Evolutionary conservation across 2,329 filamentous ascomycete genomes (phyloP), one percentile per base, ranked within the genome.

Genomic region (Furcasterigmium furcatum): DNA sequence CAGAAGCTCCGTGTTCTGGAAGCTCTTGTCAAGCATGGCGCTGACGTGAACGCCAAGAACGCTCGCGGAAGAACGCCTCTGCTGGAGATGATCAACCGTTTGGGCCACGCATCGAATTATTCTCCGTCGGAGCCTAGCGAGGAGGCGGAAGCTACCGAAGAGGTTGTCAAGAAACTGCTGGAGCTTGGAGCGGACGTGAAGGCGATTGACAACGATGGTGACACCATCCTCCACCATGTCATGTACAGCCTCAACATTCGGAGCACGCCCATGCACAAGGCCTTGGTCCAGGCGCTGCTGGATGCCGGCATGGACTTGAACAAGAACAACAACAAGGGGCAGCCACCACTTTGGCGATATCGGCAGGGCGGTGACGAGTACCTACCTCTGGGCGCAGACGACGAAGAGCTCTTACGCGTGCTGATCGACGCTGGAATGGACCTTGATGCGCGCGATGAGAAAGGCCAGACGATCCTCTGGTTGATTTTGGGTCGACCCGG

Each of bases 361-460:
- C 2, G 21, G 51, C 19, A n/a, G n/a, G n/a, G n/a, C n/a, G n/a
- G n/a, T n/a, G n/a, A n/a, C n/a, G n/a, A n/a, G n/a, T 12, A 13
- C 2, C 6, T 24, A 1, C 3, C 0, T 13, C 8, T 5, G 5
- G 4, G 6, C 5, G 5, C 14, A 1, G 2, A 8, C 4, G 5
- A 32, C 7, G 18, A 14, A 12, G 35, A 43, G 7, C 29, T 46
- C 9, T 6, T 49, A 4, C 38, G 50, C 5, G 9, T 46, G 0
- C 25, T 57, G 9, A 27, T 59, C 2, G 36, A 49, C n/a, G 52
- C 53, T 2, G 58, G 58, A 1, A 54, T 52, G 7, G 52, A 60
- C 40, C 54, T 59, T 29, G 50, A 52, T 22, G 47, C 49, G 4
- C 25, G 38, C 5, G 48, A 57, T 38, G 47, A 38, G 9, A 9